phyloP scores from a whole-genome alignment of 257 asterid genomes.

The Primulina eburnea region DNA sequence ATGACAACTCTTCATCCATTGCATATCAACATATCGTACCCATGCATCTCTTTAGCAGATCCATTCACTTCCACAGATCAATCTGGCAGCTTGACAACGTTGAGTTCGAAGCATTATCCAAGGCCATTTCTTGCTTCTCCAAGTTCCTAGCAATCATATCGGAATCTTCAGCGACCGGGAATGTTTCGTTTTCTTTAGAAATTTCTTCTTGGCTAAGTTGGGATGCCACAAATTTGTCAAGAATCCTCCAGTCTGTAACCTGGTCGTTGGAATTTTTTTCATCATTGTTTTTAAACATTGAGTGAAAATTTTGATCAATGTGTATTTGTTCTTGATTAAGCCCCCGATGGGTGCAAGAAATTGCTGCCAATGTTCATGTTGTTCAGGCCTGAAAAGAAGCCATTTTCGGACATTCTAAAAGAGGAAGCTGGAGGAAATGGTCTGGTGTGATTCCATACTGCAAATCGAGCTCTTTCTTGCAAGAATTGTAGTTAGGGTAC shows the following conservation, averaged over 20 bases:
- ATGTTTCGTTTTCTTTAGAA: slow-evolving; percentile 36
- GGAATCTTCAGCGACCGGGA: slow-evolving; percentile 31
- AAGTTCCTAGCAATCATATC: slow-evolving; percentile 29
- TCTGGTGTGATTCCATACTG: slow-evolving; percentile 39
- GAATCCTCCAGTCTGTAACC: slow-evolving; percentile 74
- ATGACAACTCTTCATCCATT: not conserved
- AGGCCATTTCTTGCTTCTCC: slow-evolving; percentile 38
- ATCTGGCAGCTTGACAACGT: slow-evolving; percentile 50
- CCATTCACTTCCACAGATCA: slow-evolving; percentile 49
- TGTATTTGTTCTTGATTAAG: slow-evolving; percentile 24
- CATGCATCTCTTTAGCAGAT: slow-evolving; percentile 9
- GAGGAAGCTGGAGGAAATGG: slow-evolving; percentile 63
- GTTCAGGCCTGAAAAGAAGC: slow-evolving; percentile 29
- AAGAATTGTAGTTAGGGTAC: slow-evolving; percentile 33
- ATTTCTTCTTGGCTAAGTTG: slow-evolving; percentile 74
- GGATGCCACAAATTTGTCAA: slow-evolving; percentile 82
- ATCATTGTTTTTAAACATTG: slow-evolving; percentile 22
- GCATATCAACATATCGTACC: not conserved
- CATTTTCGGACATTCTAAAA: slow-evolving; percentile 52
- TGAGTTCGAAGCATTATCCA: slow-evolving; percentile 39
- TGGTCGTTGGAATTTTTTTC: slow-evolving; percentile 37
- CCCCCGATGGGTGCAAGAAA: slow-evolving; percentile 24
- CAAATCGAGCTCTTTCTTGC: slow-evolving; percentile 52
- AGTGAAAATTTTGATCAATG: slow-evolving; percentile 36
- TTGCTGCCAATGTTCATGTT: slow-evolving; percentile 24